phyloP scores from a whole-genome alignment of 208 protist species.

The Tritrichomonas foetus region DNA sequence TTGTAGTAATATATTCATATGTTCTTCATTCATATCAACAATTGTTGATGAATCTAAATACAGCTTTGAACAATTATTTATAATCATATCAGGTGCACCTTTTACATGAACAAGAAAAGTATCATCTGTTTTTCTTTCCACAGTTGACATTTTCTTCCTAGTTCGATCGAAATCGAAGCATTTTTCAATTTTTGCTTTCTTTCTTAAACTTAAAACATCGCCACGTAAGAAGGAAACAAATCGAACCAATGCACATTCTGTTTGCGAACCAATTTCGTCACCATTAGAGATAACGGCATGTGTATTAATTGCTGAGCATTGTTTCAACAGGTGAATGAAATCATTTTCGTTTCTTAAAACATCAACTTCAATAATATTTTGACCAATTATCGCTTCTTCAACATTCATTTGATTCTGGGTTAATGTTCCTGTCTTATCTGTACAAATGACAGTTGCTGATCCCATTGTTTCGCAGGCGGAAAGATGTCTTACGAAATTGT shows the following conservation, averaged over 20 bases:
- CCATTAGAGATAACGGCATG: not conserved
- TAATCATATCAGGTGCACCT: not conserved
- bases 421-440: conserved; percentile 86
- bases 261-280: not conserved
- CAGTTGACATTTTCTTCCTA: not conserved
- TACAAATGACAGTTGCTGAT: conserved; percentile 86
- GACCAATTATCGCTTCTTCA: conserved; percentile 39
- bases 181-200: not conserved
- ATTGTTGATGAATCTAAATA: not conserved
- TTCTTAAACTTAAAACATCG: not conserved
- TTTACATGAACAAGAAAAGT: not conserved
- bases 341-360: not conserved
- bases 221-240: not conserved
- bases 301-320: not conserved
- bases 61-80: not conserved
- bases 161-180: not conserved
- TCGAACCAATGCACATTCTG: conserved; percentile 11
- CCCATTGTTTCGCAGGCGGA: conserved; percentile 67
- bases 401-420: conserved; percentile 48
- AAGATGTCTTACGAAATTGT: conserved; percentile 13
- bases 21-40: not conserved
- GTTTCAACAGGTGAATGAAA: not conserved
- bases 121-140: not conserved
- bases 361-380: not conserved
- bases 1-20: not conserved